Conservation (phyloP, 2,329 filamentous ascomycete species). For the Fusarium verticillioides region DNA sequence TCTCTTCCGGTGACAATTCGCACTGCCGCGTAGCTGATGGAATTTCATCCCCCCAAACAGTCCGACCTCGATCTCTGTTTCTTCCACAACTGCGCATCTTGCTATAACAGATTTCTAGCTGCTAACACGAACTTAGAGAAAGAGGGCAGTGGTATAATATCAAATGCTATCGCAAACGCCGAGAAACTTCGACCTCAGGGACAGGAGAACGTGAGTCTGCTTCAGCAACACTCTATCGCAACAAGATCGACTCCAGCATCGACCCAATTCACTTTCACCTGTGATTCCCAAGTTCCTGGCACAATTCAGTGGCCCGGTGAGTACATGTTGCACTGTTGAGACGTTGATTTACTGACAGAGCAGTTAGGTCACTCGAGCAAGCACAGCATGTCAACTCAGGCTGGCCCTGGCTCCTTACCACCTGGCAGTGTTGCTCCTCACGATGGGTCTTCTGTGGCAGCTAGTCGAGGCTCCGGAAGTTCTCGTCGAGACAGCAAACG, state of each 20-base stretch:
- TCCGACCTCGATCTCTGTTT: neutral
- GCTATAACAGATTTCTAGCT: neutral
- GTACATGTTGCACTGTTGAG: neutral
- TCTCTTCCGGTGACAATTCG: neutral
- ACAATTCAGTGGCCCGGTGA: slow-evolving; percentile 79
- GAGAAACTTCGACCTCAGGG: slow-evolving; percentile 74
- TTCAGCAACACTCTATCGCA: slow-evolving; percentile 73
- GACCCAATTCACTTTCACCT: slow-evolving; percentile 96
- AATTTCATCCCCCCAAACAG: neutral
- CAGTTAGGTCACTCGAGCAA: slow-evolving; percentile 42
- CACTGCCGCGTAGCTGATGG: neutral
- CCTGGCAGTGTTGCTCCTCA: slow-evolving; percentile 37
- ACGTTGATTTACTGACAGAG: slow-evolving; percentile 2
- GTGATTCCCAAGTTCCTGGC: slow-evolving; percentile 87
- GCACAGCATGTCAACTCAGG: slow-evolving; percentile 36
- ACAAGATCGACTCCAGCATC: slow-evolving; percentile 74
- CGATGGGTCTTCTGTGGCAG: slow-evolving; percentile 51
- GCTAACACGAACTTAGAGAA: slow-evolving; percentile 42
- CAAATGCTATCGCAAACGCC: slow-evolving; percentile 89
- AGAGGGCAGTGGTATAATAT: slow-evolving; percentile 82
- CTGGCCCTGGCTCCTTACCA: slow-evolving; percentile 12
- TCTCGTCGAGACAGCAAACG: slow-evolving; percentile 70
- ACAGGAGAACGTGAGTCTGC: slow-evolving; percentile 81
- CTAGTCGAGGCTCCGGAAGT: slow-evolving; percentile 44
- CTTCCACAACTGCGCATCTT: neutral